Conservation (phyloP, 129 eudicot genomes). For the Pittosporum tobira region DNA sequence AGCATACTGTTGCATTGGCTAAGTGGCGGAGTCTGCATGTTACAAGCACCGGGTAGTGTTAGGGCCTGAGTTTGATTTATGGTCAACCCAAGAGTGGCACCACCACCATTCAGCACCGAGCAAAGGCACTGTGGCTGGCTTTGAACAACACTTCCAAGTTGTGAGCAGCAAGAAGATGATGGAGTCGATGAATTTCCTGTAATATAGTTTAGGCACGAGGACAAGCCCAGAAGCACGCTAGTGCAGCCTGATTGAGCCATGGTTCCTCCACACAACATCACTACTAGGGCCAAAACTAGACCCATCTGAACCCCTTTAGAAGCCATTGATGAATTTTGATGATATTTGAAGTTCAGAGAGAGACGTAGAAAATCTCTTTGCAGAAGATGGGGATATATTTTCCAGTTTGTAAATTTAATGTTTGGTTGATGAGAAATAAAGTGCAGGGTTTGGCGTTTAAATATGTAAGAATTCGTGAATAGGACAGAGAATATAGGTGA, state of each 20-base stretch:
- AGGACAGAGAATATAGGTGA: slow-evolving; percentile 24
- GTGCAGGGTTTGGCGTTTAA: slow-evolving; percentile 17
- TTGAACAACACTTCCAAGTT: slow-evolving; percentile 46
- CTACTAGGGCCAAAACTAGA: slow-evolving; percentile 29
- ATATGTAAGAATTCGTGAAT: slow-evolving; percentile 17
- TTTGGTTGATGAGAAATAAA: slow-evolving; percentile 16
- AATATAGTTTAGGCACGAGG: slow-evolving; percentile 56
- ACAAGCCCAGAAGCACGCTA: slow-evolving; percentile 46
- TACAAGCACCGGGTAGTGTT: slow-evolving; percentile 51
- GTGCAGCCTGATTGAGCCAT: slow-evolving; percentile 76
- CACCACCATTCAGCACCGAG: slow-evolving; percentile 29
- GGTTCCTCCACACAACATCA: slow-evolving; percentile 33
- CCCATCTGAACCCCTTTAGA: slow-evolving; percentile 16
- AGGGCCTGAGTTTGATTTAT: slow-evolving; percentile 56
- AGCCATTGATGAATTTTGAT: slow-evolving; percentile 25
- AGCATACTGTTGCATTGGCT: slow-evolving; percentile 53
- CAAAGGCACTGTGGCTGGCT: slow-evolving; percentile 73
- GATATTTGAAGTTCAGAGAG: background rate
- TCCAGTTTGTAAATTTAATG: background rate
- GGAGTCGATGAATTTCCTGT: slow-evolving; percentile 70
- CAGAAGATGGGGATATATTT: slow-evolving; percentile 7
- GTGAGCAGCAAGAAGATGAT: slow-evolving; percentile 67
- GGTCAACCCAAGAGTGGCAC: slow-evolving; percentile 38
- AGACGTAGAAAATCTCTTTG: slow-evolving; percentile 8
- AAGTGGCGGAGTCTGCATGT: slow-evolving; percentile 57